These are phyloP conservation scores for Hymenoscyphus linearis DNA, from an alignment of 2,329 filamentous ascomycete genomes.

Conservation along the genomic window DNA sequence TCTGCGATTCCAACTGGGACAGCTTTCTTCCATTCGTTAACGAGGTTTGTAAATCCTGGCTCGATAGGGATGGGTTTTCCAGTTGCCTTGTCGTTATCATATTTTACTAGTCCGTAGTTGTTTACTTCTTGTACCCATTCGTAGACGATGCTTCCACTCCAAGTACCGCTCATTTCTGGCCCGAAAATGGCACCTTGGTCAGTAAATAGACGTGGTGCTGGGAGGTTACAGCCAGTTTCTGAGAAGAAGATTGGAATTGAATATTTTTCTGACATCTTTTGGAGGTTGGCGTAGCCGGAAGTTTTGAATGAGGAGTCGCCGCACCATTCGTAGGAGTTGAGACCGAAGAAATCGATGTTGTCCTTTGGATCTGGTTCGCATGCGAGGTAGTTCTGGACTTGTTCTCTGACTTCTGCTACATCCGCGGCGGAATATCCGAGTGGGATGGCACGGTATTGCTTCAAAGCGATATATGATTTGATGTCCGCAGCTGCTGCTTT, in stretches of 20 bases:
- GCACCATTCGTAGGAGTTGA: constrained; percentile 64
- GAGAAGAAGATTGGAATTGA: constrained; percentile 78
- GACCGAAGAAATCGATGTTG: constrained; percentile 57
- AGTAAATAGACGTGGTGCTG: constrained; percentile 54
- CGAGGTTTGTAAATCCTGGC: constrained; percentile 75
- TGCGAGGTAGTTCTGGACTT: constrained; percentile 69
- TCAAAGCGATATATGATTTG: constrained; percentile 45
- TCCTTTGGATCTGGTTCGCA: constrained; percentile 60
- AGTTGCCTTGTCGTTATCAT: constrained; percentile 56
- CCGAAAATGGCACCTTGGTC: constrained; percentile 77
- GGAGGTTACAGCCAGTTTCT: constrained; percentile 76
- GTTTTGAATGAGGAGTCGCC: constrained; percentile 49
- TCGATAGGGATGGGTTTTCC: constrained; percentile 61
- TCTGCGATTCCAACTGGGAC: constrained; percentile 58
- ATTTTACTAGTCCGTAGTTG: constrained; percentile 74
- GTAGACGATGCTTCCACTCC: constrained; percentile 77
- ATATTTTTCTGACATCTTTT: constrained; percentile 59
- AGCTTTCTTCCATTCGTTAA: constrained; percentile 67
- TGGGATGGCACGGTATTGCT: constrained; percentile 45
- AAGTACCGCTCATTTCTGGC: constrained; percentile 61
- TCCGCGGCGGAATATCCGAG: constrained; percentile 60
- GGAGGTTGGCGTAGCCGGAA: constrained; percentile 63
- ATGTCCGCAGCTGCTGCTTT: constrained; percentile 54
- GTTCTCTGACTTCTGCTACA: constrained; percentile 60
- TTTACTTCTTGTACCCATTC: constrained; percentile 87